Percentiles rank a stretch among this genome's conserved stretches.
These are phyloP conservation scores for Aspergillus proliferans DNA, from an alignment of 2,329 filamentous ascomycete species.

Conservation along the genomic window DNA sequence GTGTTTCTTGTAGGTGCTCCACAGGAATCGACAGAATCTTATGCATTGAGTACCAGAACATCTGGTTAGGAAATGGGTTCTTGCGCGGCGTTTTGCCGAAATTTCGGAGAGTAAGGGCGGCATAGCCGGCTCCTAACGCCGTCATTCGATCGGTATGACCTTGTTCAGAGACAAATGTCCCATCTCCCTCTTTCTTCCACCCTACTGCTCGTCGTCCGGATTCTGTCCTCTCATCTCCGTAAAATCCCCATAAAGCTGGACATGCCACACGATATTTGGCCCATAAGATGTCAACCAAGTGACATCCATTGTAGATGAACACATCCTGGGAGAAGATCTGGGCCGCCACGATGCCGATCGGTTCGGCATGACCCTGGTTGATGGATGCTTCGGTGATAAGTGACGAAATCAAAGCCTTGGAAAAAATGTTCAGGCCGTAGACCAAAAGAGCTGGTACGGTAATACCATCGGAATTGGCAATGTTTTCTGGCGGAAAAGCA, in stretches of 20 bases:
- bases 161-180: constrained; percentile 60
- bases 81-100: constrained; percentile 63
- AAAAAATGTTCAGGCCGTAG: constrained; percentile 69
- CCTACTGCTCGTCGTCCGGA: constrained; percentile 63
- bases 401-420: constrained; percentile 66
- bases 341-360: constrained; percentile 69
- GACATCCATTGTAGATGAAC: constrained; percentile 60
- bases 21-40: constrained; percentile 69
- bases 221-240: constrained; percentile 67
- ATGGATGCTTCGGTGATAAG: constrained; percentile 61
- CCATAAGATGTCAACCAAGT: constrained; percentile 76
- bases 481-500: constrained; percentile 34
- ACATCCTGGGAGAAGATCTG: constrained; percentile 65
- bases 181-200: constrained; percentile 59
- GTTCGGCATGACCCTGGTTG: constrained; percentile 62
- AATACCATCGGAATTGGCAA: constrained; percentile 37
- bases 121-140: constrained; percentile 76
- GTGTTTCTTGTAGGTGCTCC: constrained; percentile 63
- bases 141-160: constrained; percentile 77
- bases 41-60: constrained; percentile 78
- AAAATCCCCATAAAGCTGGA: constrained; percentile 78
- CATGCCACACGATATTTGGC: constrained; percentile 77
- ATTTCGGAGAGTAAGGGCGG: constrained; percentile 74
- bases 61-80: constrained; percentile 69
- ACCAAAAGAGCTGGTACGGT: constrained; percentile 61